phyloP scores from a whole-genome alignment of 2,329 filamentous ascomycete genomes.

The Beauveria caledonica region DNA sequence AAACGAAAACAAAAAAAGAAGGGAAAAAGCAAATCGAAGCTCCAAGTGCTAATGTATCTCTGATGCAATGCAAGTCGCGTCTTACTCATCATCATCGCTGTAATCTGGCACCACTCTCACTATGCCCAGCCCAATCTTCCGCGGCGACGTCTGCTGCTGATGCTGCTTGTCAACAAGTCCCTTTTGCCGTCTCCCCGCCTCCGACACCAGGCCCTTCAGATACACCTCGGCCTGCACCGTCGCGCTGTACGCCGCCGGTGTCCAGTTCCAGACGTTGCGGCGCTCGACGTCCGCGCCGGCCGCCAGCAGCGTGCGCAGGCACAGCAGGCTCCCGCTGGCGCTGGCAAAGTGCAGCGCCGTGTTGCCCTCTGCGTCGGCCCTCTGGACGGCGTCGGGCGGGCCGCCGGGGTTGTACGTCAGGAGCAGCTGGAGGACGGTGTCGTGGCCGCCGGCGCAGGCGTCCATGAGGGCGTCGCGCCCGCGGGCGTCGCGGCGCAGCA shows the following conservation, averaged over 20 bases:
- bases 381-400: conserved; percentile 42
- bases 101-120: conserved; percentile 37
- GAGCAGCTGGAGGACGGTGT: conserved; percentile 57
- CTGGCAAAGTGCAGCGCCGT: conserved; percentile 82
- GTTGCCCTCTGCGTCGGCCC: conserved; percentile 66
- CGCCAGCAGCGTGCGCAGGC: conserved; percentile 66
- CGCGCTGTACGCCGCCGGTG: conserved; percentile 71
- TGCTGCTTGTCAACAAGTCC: conserved; percentile 31
- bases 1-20: background rate
- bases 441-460: conserved; percentile 51
- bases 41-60: background rate
- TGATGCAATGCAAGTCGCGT: background rate
- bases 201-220: conserved; percentile 65
- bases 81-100: conserved; percentile 27
- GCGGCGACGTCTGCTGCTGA: conserved; percentile 16
- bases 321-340: conserved; percentile 70
- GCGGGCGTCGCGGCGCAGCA: conserved; percentile 55
- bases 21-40: background rate
- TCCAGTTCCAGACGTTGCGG: conserved; percentile 72
- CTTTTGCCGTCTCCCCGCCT: conserved; percentile 53
- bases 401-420: conserved; percentile 53
- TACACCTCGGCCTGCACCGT: conserved; percentile 81
- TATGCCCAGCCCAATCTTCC: conserved; percentile 30
- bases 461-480: conserved; percentile 69
- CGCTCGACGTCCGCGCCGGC: conserved; percentile 69